These are phyloP conservation scores for Spergularia bocconei DNA, from an alignment of 148 eudicot species.

Conservation along the genomic window DNA sequence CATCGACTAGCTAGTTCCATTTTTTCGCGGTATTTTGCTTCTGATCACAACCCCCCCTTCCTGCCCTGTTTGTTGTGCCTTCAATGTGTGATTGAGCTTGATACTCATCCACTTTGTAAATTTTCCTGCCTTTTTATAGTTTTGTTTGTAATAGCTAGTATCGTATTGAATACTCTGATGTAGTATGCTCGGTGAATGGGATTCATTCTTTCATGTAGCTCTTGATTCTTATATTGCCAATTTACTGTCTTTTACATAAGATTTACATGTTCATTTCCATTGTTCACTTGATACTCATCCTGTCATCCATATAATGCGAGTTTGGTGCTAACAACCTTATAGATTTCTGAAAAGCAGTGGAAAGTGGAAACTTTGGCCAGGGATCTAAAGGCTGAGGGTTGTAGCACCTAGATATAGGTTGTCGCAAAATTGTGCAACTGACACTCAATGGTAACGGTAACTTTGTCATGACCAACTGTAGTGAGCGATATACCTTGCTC, in stretches of 20 bases:
- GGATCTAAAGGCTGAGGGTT: no score
- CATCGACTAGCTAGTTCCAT: slow-evolving; percentile 11
- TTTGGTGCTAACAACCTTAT: no score
- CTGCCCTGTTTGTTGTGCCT: slow-evolving; percentile 18
- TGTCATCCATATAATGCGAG: no score
- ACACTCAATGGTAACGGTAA: no score
- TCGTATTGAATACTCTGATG: background rate
- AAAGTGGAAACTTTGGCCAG: no score
- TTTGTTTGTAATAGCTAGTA: slow-evolving; percentile 26
- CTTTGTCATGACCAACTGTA: no score
- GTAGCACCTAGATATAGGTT: no score
- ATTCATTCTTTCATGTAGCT: slow-evolving; percentile 15
- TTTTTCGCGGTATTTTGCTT: background rate
- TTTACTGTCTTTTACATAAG: background rate
- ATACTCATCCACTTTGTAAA: slow-evolving; percentile 23
- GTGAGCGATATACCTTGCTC: no score
- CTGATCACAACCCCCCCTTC: no score
- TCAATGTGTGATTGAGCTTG: slow-evolving; percentile 21
- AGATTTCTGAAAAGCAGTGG: no score
- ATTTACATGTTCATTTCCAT: background rate
- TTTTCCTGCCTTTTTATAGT: slow-evolving; percentile 14
- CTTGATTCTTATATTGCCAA: background rate
- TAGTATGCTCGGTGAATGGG: slow-evolving; percentile 7
- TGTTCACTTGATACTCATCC: no score
- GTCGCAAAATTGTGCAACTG: no score